Conservation (phyloP, 1,284 basidiomycete species). For the Microbotryomycetes sp. region DNA sequence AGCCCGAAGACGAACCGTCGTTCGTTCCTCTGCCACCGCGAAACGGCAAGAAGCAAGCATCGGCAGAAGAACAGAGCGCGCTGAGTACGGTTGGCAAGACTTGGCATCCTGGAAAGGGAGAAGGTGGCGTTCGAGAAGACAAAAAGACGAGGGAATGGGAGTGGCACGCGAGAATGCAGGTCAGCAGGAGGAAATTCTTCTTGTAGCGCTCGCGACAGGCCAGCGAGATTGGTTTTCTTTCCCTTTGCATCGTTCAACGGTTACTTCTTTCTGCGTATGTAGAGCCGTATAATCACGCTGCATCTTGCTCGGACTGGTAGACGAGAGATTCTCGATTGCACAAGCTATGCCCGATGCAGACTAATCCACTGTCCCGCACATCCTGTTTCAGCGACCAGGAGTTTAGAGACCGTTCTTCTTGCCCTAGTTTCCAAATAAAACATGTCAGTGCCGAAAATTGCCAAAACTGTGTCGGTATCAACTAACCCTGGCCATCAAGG, state of each 20-base stretch:
- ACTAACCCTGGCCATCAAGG: constrained; percentile 29
- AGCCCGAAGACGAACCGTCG: constrained; percentile 15
- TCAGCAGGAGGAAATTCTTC: constrained; percentile 33
- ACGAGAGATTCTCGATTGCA: too few relatives aligned
- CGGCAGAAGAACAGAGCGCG: constrained; percentile 11
- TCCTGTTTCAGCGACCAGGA: too few relatives aligned
- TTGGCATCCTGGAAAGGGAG: constrained; percentile 32
- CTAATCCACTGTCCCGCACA: too few relatives aligned
- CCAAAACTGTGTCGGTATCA: neutral
- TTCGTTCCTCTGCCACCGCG: constrained; percentile 20
- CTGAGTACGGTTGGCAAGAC: constrained; percentile 30
- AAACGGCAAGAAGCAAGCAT: constrained; percentile 26
- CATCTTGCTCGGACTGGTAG: neutral
- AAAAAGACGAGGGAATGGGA: constrained; percentile 31
- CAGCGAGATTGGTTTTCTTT: too few relatives aligned
- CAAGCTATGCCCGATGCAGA: too few relatives aligned
- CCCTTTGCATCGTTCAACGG: neutral
- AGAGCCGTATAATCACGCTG: too few relatives aligned
- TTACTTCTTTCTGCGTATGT: too few relatives aligned
- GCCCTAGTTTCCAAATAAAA: neutral
- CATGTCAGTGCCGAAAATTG: neutral
- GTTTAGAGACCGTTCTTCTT: neutral
- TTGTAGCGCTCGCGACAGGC: too few relatives aligned
- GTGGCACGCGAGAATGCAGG: constrained; percentile 35
- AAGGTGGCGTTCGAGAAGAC: constrained; percentile 31